Evolutionary conservation across 345 rosid genomes (phyloP).

Genomic region (Rhodamnia rubescens): DNA sequence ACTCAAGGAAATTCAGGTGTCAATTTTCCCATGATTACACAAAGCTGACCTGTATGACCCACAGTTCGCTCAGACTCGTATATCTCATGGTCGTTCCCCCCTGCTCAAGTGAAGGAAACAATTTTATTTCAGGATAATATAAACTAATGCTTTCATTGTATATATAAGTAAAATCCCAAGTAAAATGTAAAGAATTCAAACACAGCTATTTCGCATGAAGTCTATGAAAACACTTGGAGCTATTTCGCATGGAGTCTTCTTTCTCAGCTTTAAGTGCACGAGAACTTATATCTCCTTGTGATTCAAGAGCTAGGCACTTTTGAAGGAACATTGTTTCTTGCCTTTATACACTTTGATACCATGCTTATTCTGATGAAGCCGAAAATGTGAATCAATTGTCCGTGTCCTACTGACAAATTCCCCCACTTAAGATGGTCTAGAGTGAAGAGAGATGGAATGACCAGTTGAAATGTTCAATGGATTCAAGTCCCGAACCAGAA

Average conservation of each 20-base stretch:
- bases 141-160: not conserved
- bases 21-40: not conserved
- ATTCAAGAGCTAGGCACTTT: not conserved
- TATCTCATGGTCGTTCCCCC: constrained; percentile 95
- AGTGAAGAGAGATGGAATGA: not conserved
- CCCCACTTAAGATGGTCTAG: not conserved
- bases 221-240: not conserved
- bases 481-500: not conserved
- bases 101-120: constrained; percentile 24
- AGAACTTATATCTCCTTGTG: not conserved
- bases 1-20: not conserved
- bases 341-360: not conserved
- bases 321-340: not conserved
- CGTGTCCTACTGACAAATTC: not conserved
- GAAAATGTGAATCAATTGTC: not conserved
- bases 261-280: not conserved
- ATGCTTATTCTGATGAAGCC: not conserved
- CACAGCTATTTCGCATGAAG: not conserved
- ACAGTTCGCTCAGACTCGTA: constrained; percentile 72
- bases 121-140: not conserved
- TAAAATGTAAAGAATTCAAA: not conserved
- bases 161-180: not conserved
- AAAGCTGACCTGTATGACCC: constrained; percentile 75
- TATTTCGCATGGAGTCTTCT: not conserved
- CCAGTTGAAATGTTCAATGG: not conserved